Evolutionary conservation across 2,329 filamentous ascomycete species (phyloP).

Genomic region (Fusarium temperatum): DNA sequence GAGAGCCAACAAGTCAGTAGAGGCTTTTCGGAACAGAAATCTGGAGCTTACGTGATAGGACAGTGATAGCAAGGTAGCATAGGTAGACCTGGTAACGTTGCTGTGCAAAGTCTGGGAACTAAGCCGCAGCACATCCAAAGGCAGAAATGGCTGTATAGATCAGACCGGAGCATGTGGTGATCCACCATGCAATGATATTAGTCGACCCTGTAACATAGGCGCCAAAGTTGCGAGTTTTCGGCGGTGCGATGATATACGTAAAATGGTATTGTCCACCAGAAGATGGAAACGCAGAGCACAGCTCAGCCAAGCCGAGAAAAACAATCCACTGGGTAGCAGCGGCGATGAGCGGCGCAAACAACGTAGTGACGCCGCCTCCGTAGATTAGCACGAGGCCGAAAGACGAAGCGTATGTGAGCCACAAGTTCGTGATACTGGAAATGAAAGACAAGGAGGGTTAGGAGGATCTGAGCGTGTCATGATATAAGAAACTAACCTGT

Average conservation of each 20-base stretch:
- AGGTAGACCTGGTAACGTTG: background rate
- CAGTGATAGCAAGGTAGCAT: background rate
- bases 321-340: background rate
- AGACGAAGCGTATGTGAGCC: background rate
- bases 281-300: background rate
- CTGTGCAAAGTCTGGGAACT: background rate
- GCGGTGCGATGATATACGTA: background rate
- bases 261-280: background rate
- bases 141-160: background rate
- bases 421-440: background rate
- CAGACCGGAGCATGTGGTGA: background rate
- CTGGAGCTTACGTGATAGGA: background rate
- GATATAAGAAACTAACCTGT: background rate
- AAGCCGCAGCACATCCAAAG: background rate
- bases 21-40: rapidly evolving
- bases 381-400: background rate
- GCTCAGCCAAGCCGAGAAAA: background rate
- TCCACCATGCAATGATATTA: background rate
- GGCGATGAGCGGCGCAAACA: background rate
- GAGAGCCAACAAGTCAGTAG: rapidly evolving
- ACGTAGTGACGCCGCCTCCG: background rate
- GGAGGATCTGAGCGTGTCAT: rapidly evolving
- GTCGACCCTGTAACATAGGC: background rate
- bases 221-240: background rate
- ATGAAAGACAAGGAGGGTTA: no score